phyloP scores from a whole-genome alignment of 176 grass and related monocot species.

The Triticum timopheevii region DNA sequence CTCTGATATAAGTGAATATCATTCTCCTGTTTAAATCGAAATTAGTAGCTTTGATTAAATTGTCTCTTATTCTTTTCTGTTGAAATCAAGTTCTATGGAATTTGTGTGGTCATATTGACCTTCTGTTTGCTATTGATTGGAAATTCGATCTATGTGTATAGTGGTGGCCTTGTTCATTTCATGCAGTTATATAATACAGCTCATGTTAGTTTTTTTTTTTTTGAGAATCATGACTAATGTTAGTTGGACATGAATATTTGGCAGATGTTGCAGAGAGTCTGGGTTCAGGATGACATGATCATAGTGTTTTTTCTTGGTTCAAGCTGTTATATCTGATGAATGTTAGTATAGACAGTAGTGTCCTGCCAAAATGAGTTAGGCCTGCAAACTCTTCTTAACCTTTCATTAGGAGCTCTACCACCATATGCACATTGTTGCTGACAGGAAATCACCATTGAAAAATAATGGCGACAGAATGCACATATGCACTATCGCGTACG shows the following conservation, averaged over 20 bases:
- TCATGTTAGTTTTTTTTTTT: too few species aligned
- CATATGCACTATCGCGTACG: background rate
- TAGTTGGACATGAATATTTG: background rate
- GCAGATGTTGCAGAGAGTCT: background rate
- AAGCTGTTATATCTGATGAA: background rate
- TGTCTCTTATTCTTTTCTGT: background rate
- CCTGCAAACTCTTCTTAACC: background rate
- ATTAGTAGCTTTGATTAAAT: background rate
- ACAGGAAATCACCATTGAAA: background rate
- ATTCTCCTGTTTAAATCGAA: background rate
- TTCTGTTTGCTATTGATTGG: background rate
- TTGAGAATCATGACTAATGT: background rate
- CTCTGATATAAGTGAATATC: background rate
- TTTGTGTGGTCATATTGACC: background rate
- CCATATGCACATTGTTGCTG: background rate
- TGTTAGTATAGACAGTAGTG: background rate
- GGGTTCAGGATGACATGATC: conserved; percentile 1
- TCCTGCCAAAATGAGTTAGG: background rate
- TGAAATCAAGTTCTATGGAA: background rate
- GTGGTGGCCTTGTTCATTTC: background rate
- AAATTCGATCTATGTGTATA: background rate
- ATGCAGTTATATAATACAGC: background rate
- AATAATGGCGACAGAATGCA: background rate
- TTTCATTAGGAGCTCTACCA: background rate
- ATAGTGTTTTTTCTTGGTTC: background rate